Conservation (phyloP, 1,284 basidiomycete species). For the Apiotrichum gamsii region DNA sequence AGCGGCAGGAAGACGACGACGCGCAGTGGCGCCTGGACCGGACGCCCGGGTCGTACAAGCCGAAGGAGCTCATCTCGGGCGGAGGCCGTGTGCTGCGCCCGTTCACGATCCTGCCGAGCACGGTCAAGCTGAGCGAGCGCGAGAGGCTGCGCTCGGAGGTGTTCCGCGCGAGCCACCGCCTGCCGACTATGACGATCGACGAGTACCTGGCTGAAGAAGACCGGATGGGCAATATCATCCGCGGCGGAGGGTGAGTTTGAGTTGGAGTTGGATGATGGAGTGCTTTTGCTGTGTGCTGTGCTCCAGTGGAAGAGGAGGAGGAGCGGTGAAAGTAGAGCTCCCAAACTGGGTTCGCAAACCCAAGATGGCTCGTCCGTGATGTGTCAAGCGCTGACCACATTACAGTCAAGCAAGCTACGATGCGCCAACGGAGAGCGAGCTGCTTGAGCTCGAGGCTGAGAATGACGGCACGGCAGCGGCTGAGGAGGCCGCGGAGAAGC, state of each 20-base stretch:
- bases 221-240: conserved; percentile 76
- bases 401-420: conserved; percentile 62
- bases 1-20: conserved; percentile 44
- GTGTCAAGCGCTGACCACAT: background rate
- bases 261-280: background rate
- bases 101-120: conserved; percentile 82
- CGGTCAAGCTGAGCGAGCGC: conserved; percentile 54
- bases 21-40: conserved; percentile 72
- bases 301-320: no score
- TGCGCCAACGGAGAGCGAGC: conserved; percentile 66
- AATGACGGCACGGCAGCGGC: conserved; percentile 70
- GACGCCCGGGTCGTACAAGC: conserved; percentile 39
- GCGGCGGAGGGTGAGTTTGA: conserved; percentile 70
- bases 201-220: conserved; percentile 87
- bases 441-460: conserved; percentile 69
- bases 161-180: conserved; percentile 74
- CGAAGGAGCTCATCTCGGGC: conserved; percentile 60
- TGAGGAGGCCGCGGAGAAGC: conserved; percentile 66
- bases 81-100: conserved; percentile 74
- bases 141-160: conserved; percentile 69
- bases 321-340: no score
- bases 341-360: no score
- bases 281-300: no score
- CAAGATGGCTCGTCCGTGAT: no score
- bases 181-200: conserved; percentile 95